Evolutionary conservation across 1,284 basidiomycete species (phyloP).

Genomic region (Meripilus lineatus): DNA sequence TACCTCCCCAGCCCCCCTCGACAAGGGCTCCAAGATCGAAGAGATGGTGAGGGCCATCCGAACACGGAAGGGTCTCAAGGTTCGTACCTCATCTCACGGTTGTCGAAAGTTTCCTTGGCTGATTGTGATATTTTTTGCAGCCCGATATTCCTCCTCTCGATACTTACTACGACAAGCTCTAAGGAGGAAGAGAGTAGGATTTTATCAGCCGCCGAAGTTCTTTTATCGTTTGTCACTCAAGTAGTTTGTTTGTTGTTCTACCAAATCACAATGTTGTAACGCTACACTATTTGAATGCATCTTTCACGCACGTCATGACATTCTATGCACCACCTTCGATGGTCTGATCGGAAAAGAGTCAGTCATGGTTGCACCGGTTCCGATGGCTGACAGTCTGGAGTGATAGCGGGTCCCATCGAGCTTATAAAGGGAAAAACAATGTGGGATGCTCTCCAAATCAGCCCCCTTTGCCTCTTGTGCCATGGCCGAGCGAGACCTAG

Average conservation of each 20-base stretch:
- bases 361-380: too few species aligned
- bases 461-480: too few species aligned
- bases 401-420: too few species aligned
- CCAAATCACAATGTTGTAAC: not conserved
- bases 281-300: not conserved
- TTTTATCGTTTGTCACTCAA: not conserved
- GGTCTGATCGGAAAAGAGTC: too few species aligned
- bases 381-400: too few species aligned
- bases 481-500: constrained; percentile 24
- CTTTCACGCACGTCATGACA: not conserved
- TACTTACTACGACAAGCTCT: constrained; percentile 85
- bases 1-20: constrained; percentile 54
- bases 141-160: constrained; percentile 84
- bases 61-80: constrained; percentile 90
- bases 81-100: constrained; percentile 23
- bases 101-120: constrained; percentile 1
- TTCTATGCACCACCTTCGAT: too few species aligned
- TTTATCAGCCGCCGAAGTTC: constrained; percentile 23
- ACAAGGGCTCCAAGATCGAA: constrained; percentile 89
- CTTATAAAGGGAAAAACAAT: too few species aligned
- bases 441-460: too few species aligned
- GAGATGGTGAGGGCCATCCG: constrained; percentile 84
- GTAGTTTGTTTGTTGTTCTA: not conserved
- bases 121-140: constrained; percentile 34
- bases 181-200: constrained; percentile 20